Conservation (phyloP, 805 yeast genomes). For the Diddensiella caesifluorescens region DNA sequence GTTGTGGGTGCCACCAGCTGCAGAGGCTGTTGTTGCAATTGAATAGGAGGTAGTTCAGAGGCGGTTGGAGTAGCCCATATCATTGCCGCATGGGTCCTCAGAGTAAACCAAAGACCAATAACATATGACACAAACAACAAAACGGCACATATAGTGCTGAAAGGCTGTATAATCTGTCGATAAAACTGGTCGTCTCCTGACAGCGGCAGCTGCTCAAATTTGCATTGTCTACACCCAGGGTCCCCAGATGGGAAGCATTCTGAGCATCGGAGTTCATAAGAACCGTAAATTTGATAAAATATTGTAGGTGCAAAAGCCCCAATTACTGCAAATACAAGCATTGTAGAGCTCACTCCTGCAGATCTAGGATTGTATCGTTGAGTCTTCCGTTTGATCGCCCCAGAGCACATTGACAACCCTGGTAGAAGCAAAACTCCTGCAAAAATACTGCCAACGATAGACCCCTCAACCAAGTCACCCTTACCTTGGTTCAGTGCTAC, state of each 20-base stretch:
- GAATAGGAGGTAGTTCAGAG: slow-evolving; percentile 27
- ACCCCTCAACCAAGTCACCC: slow-evolving; percentile 89
- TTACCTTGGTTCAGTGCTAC: slow-evolving; percentile 84
- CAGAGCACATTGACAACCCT: slow-evolving; percentile 96
- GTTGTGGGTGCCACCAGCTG: not conserved
- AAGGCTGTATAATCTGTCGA: slow-evolving; percentile 67
- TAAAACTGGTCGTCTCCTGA: slow-evolving; percentile 59
- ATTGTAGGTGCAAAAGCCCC: slow-evolving; percentile 91
- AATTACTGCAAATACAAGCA: slow-evolving; percentile 84
- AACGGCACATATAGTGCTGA: slow-evolving; percentile 72
- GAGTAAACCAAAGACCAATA: slow-evolving; percentile 86
- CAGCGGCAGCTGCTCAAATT: slow-evolving; percentile 71
- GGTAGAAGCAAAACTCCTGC: slow-evolving; percentile 91
- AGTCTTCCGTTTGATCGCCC: slow-evolving; percentile 86
- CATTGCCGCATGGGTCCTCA: slow-evolving; percentile 92
- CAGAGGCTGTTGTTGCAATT: not conserved
- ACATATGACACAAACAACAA: slow-evolving; percentile 77
- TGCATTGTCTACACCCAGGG: slow-evolving; percentile 56
- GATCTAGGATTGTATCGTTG: slow-evolving; percentile 93
- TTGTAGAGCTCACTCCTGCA: slow-evolving; percentile 95
- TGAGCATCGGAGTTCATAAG: slow-evolving; percentile 69
- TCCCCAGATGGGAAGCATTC: slow-evolving; percentile 38
- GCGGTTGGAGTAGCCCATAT: slow-evolving; percentile 78
- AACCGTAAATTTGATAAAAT: slow-evolving; percentile 84
- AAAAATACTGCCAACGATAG: slow-evolving; percentile 86